phyloP scores from a whole-genome alignment of 2,329 filamentous ascomycete species.

The Fusarium stilboides region DNA sequence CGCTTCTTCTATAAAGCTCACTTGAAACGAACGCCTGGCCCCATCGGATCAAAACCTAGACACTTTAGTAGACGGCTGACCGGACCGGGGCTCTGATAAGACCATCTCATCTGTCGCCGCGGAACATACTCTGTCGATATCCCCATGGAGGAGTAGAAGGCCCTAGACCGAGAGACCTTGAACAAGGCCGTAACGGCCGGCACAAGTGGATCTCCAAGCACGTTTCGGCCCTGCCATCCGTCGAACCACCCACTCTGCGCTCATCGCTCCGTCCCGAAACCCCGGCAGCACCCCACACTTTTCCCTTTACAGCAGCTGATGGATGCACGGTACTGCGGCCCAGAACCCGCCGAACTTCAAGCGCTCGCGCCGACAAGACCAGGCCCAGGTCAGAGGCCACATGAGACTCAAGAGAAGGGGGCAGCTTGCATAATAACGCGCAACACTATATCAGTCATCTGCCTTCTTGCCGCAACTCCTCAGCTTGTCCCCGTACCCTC shows the following conservation, averaged over 20 bases:
- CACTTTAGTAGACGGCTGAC: slow-evolving; percentile 39
- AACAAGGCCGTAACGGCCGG: slow-evolving; percentile 26
- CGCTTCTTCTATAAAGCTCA: slow-evolving; percentile 38
- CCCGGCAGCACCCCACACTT: slow-evolving; percentile 47
- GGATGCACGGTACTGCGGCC: slow-evolving; percentile 45
- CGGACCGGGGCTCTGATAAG: slow-evolving; percentile 46
- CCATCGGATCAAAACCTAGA: slow-evolving; percentile 19
- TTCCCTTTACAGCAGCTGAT: slow-evolving; percentile 37
- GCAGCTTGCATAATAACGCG: slow-evolving; percentile 21
- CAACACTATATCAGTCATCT: slow-evolving; percentile 17
- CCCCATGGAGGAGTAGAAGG: slow-evolving; percentile 28
- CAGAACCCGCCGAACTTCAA: slow-evolving; percentile 30
- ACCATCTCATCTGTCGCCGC: slow-evolving; percentile 30
- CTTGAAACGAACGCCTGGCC: slow-evolving; percentile 18
- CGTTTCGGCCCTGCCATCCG: slow-evolving; percentile 51
- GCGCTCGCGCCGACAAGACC: slow-evolving; percentile 4
- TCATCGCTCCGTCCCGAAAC: slow-evolving; percentile 49
- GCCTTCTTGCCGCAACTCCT: slow-evolving; percentile 8
- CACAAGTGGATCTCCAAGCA: slow-evolving; percentile 45
- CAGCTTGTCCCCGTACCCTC: slow-evolving; percentile 8
- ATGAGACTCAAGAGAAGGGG: slow-evolving; percentile 1
- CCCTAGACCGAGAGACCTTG: slow-evolving; percentile 14
- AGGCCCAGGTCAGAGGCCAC: slow-evolving; percentile 1
- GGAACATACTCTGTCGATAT: slow-evolving; percentile 33
- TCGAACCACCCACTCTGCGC: slow-evolving; percentile 36